Base-by-base conservation (phyloP, 1,284 basidiomycete genomes). In the Trichosporon asahii region DNA sequence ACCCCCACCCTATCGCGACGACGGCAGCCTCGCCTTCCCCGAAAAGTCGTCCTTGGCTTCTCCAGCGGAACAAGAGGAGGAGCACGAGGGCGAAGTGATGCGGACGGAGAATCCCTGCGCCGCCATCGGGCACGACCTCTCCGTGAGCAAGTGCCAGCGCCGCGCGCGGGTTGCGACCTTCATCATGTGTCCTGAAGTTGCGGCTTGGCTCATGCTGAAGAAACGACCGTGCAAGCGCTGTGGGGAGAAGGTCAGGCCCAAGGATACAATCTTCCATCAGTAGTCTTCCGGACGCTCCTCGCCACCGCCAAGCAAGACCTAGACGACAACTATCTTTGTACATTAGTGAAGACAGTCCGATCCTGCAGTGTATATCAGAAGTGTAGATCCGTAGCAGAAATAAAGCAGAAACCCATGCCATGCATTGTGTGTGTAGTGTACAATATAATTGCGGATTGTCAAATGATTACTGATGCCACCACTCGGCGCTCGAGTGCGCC, bases 361-460 rank as follows among this genome's bases (percentile, higher is more conserved):
- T n/a, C n/a, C n/a, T n/a, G 31, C 31, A 33, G 31, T 33, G 31
- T 33, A 33, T 33, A 33, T 33, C 31, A 33, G 31, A 33, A 33
- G 31, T 8, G 5, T 9, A 33, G 31, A 44, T 15, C 15, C n/a
- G 40, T 44, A 44, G 40, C 40, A 9, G 37, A 37, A 12, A 37
- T 37, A 37, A 44, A 9, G 7, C 40, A 44, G 40, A 44, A 44
- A 44, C 21, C 57, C 57, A 61, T 61, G 57, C 57, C 27, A 61
- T 61, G 57, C 57, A 61, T 61, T 61, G n/a, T 33, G 31, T 31
- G 29, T 60, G 25, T 61, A 61, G 29, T 61, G 29, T 61, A 61
- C 57, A 61, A 61, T 18, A 9, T 29, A 6, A 44, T 49, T 8
- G 5, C 31, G 7, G 6, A 33, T 4, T 46, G 44, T 14, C 14